Evolutionary conservation across 331 rosid genomes (phyloP).

Genomic region (Acacia pycnantha): DNA sequence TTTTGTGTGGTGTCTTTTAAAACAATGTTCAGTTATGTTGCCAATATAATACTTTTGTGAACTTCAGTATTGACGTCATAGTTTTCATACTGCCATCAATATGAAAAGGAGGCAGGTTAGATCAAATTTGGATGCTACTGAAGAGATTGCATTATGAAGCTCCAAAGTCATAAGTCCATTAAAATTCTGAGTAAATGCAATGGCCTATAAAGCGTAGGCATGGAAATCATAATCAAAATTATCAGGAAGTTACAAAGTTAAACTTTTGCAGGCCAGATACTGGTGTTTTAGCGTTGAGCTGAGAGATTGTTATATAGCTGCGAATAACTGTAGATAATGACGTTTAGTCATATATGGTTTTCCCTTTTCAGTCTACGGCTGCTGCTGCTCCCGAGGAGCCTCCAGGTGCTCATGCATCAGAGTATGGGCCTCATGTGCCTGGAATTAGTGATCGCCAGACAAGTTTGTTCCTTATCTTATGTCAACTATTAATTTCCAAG

Average conservation of each 20-base stretch:
- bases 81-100: slow-evolving; percentile 20
- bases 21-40: slow-evolving; percentile 10
- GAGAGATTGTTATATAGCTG: background rate
- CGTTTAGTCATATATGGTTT: slow-evolving; percentile 20
- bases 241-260: background rate
- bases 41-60: slow-evolving; percentile 7
- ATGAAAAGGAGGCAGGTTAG: background rate
- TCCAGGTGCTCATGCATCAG: slow-evolving; percentile 31
- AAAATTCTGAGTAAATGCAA: background rate
- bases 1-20: background rate
- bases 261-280: slow-evolving; percentile 4
- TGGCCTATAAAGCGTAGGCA: background rate
- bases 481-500: background rate
- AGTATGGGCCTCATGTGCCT: slow-evolving; percentile 60
- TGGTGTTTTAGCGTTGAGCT: background rate
- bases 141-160: background rate
- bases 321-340: background rate
- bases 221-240: slow-evolving; percentile 13
- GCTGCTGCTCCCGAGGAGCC: slow-evolving; percentile 36
- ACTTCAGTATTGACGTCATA: slow-evolving; percentile 15
- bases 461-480: slow-evolving; percentile 43
- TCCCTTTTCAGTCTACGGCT: slow-evolving; percentile 35
- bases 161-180: background rate
- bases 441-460: slow-evolving; percentile 69
- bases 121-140: slow-evolving; percentile 4